Evolutionary conservation across 768 basidiomycete species (phyloP).

Genomic region (Phlebiopsis gigantea): DNA sequence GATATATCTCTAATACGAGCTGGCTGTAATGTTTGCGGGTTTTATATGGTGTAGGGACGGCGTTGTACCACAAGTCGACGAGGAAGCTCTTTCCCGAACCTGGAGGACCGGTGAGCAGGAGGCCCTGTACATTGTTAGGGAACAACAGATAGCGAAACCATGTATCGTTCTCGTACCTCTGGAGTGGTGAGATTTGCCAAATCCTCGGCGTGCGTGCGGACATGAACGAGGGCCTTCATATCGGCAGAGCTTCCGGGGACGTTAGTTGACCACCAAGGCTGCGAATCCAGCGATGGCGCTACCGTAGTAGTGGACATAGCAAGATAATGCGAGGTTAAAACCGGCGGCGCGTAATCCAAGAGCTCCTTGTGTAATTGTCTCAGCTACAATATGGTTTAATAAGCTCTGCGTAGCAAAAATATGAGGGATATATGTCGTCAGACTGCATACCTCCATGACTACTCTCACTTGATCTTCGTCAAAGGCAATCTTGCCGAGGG

Average conservation of each 20-base stretch:
- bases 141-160: neutral
- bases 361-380: constrained; percentile 42
- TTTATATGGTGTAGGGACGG: constrained; percentile 47
- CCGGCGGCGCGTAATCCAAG: constrained; percentile 45
- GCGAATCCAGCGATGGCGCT: constrained; percentile 19
- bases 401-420: neutral
- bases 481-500: constrained; percentile 39
- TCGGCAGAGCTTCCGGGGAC: constrained; percentile 18
- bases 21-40: constrained; percentile 53
- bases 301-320: neutral
- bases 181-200: constrained; percentile 45
- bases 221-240: constrained; percentile 31
- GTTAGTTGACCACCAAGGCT: constrained; percentile 29
- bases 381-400: constrained; percentile 29
- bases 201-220: constrained; percentile 45
- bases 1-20: constrained; percentile 50
- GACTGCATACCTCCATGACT: constrained; percentile 44
- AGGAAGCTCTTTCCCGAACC: constrained; percentile 52
- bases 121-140: constrained; percentile 31
- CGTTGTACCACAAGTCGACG: constrained; percentile 51
- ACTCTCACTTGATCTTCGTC: constrained; percentile 51
- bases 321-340: constrained; percentile 28
- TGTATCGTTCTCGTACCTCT: constrained; percentile 32
- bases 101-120: constrained; percentile 46
- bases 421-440: neutral